Base-by-base conservation (phyloP, 495 filamentous ascomycete genomes). In the Penicillium odoratum region DNA sequence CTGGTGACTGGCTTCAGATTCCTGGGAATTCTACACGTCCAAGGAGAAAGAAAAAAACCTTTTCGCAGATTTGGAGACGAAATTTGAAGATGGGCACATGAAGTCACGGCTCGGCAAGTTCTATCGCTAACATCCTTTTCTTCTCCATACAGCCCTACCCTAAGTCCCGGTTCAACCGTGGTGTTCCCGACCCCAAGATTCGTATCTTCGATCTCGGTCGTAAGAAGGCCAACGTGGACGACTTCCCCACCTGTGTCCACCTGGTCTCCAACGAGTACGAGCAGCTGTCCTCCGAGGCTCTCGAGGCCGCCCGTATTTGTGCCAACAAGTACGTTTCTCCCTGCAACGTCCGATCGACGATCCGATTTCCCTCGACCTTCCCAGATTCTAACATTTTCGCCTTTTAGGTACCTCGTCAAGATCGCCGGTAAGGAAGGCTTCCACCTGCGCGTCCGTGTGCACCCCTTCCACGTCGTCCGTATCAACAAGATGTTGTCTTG, bases 401-500 rank as follows among this genome's bases (percentile, higher is more conserved):
- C 33, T 33, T 16, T 34, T 51, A 89, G 85, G 74, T 92, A 98
- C 84, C 85, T 98, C 68, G 92, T 96, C 81, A 98, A 98, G 86
- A 79, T 83, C 69, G 88, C 89, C 74, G 94, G 94, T 81, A 98
- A 98, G 87, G 94, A 98, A 88, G 85, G 87, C 79, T 98, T 98
- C 92, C 94, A 98, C 80, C 81, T 98, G 69, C 93, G 94, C 69
- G 88, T 98, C 76, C 93, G 94, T 75, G 93, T 91, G 69, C 94
- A 98, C 85, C 94, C 94, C 60, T 97, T 90, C 92, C 94, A 98
- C 83, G 93, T 98, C 79, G 85, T 97, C 83, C 94, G 94, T 79
- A 98, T 98, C 91, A 98, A 98, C 90, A 98, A 98, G 86, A 98
- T 98, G 94, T 90, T 98, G 88, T 97, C 93, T 63, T 98, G 94